Evolutionary conservation across 805 yeast species (phyloP), one percentile per base, ranked within the genome.

Genomic region (Wickerhamia fluorescens): DNA sequence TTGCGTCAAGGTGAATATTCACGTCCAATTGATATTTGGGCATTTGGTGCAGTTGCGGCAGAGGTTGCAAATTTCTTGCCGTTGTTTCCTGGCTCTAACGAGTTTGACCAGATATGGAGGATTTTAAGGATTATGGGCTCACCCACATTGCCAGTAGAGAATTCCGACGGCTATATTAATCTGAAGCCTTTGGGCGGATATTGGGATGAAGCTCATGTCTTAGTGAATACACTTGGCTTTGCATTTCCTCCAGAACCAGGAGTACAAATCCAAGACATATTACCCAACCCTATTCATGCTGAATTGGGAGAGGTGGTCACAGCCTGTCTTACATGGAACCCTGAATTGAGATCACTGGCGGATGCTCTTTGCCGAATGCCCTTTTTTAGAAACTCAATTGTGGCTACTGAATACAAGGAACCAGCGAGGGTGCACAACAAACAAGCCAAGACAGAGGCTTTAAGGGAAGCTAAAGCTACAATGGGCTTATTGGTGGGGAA

Each of bases 21-120:
- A 0, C 70, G 57, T 36, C 86, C 92, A 2, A 70, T 80, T 20
- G 94, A 83, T 57, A 71, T 83, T 19, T 83, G 94, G 94, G 89
- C 94, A 0, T 83, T 82, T 61, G 94, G 87, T 2, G 70, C 78
- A 24, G 85, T 83, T 21, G 85, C 83, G 2, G 72, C 73, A 5
- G 94, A 83, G 48, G 64, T 76, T 24, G 81, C 84, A 14, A 75
- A 75, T 24, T 75, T 82, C 42, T 50, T 66, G 20, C 95, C 97
- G 1, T 60, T 88, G 19, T 84, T 89, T 46, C 94, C 96, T 0
- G 97, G 97, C 0, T 49, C 66, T 10, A 71, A 77, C 48, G 92
- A 83, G 47, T 44, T 78, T 28, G 95, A 88, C 47, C 96, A 88
- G 59, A 67, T 78, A 8, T 70, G 75, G 70, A 72, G 66, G 46